A percentile compares a stretch with the other conserved stretches of the same genome.
Conservation (phyloP, 768 basidiomycete species). For the Termitomyces sp. region DNA sequence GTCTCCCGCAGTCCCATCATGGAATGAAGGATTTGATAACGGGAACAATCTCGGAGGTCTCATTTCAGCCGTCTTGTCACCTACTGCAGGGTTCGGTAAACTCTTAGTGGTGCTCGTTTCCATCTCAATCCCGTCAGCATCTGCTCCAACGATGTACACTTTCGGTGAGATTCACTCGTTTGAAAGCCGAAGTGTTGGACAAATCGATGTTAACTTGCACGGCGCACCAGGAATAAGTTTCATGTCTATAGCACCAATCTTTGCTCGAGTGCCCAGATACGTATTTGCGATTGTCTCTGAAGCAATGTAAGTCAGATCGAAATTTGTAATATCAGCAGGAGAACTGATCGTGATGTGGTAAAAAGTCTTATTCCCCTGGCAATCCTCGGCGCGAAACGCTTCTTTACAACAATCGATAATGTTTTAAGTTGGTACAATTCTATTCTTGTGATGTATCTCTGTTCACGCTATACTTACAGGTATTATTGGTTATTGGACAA, state of each 20-base stretch:
- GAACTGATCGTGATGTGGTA: background rate
- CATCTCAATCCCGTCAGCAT: conserved; percentile 72
- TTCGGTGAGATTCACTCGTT: conserved; percentile 36
- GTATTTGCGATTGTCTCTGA: conserved; percentile 58
- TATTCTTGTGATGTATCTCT: background rate
- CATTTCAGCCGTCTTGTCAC: conserved; percentile 55
- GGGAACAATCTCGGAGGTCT: conserved; percentile 61
- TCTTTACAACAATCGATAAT: conserved; percentile 61
- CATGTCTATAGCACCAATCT: conserved; percentile 57
- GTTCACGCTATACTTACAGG: conserved; percentile 19
- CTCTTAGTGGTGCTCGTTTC: conserved; percentile 70
- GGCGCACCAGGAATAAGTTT: conserved; percentile 48
- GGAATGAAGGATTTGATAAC: conserved; percentile 49
- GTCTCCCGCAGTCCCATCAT: conserved; percentile 51
- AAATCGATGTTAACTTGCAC: background rate
- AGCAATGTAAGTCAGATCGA: conserved; percentile 53
- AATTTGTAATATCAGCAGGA: background rate
- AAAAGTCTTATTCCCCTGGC: conserved; percentile 68
- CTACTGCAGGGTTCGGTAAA: conserved; percentile 63
- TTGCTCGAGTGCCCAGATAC: conserved; percentile 62
- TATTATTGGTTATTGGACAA: conserved; percentile 54
- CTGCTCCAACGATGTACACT: conserved; percentile 76
- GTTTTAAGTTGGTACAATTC: conserved; percentile 49
- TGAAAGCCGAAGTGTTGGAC: background rate
- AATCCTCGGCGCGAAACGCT: conserved; percentile 67